Evolutionary conservation across 179 eudicot genomes (phyloP).

Genomic region (Spinacia oleracea): DNA sequence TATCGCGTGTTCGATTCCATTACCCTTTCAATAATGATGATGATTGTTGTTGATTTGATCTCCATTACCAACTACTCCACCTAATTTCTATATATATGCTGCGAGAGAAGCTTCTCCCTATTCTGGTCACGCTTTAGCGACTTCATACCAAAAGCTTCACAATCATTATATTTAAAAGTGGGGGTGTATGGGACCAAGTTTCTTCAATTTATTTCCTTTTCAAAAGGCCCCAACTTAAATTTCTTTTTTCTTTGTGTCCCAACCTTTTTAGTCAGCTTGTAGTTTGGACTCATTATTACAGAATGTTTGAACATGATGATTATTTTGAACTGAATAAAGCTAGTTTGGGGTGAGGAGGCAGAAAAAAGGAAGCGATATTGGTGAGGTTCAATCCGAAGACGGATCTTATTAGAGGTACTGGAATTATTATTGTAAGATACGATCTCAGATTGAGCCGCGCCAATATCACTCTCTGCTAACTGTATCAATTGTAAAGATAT

Average conservation of each 20-base stretch:
- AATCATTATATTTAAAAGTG: no score
- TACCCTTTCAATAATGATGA: constrained; percentile 20
- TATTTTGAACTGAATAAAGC: background rate
- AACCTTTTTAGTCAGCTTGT: constrained; percentile 10
- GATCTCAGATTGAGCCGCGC: constrained; percentile 99
- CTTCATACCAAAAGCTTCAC: no score
- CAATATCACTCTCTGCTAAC: constrained; percentile 88
- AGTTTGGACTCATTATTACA: constrained; percentile 27
- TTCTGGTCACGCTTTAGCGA: no score
- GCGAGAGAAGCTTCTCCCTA: constrained; percentile 9
- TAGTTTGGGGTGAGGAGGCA: constrained; percentile 15
- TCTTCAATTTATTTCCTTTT: background rate
- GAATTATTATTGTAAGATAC: constrained; percentile 48
- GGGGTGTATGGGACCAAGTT: constrained; percentile 32
- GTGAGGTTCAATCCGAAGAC: constrained; percentile 99
- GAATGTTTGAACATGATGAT: constrained; percentile 23
- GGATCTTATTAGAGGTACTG: constrained; percentile 57
- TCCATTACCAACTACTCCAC: constrained; percentile 34
- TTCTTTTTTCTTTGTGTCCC: background rate
- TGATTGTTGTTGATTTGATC: constrained; percentile 25
- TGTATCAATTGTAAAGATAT: constrained; percentile 37
- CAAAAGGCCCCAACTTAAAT: background rate
- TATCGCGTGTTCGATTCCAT: constrained; percentile 19
- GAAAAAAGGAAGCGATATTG: constrained; percentile 68
- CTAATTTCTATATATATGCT: constrained; percentile 25